phyloP scores from a whole-genome alignment of 1,284 basidiomycete species.

The Tilletia setariae region DNA sequence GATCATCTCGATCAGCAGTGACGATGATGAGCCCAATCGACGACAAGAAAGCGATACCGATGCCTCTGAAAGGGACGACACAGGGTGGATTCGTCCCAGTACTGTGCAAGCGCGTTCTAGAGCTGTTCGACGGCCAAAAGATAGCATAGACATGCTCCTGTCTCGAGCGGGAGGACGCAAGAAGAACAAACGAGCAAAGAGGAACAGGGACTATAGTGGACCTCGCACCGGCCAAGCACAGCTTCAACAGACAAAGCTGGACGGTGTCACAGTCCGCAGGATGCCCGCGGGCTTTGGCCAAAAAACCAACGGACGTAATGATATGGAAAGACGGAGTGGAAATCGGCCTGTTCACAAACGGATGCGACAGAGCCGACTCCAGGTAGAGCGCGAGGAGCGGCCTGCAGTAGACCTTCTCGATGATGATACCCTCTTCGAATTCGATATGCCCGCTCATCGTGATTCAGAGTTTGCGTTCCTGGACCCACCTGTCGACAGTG shows the following conservation, averaged over 20 bases:
- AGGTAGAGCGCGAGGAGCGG: not conserved
- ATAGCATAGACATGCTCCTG: slow-evolving; percentile 2
- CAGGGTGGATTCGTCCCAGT: not conserved
- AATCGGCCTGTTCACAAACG: not conserved
- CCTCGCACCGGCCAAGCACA: not conserved
- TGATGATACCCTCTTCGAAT: slow-evolving; percentile 34
- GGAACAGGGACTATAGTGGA: not conserved
- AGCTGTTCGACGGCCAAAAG: not conserved
- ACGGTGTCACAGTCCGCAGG: not conserved
- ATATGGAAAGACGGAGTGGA: not conserved
- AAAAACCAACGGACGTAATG: not conserved
- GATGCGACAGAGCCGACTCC: not conserved
- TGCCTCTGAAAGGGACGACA: not conserved
- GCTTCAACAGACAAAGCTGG: not conserved
- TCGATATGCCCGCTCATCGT: not conserved
- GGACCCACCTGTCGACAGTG: not conserved
- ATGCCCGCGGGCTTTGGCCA: slow-evolving; percentile 13
- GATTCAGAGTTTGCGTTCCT: slow-evolving; percentile 8
- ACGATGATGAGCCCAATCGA: not conserved
- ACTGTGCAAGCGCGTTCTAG: not conserved
- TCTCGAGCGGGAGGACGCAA: slow-evolving; percentile 7
- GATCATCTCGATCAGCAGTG: slow-evolving; percentile 4
- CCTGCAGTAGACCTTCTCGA: slow-evolving; percentile 26
- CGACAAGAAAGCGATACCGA: not conserved
- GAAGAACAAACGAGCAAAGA: not conserved